phyloP scores from a whole-genome alignment of 768 basidiomycete genomes.

The Sarcodon aspratus region DNA sequence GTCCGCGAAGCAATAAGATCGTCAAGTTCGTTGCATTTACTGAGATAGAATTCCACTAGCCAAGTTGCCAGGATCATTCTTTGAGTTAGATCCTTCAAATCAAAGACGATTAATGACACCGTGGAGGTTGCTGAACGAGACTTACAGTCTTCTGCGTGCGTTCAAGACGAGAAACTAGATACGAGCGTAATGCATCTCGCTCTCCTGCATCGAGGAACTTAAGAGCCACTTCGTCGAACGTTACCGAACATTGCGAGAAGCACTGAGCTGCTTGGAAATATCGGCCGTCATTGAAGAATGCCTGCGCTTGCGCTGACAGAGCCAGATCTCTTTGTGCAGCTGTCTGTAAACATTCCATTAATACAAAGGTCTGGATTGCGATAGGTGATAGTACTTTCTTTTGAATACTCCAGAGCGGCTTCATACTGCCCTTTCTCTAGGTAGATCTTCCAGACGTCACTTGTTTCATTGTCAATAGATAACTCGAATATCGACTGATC shows the following conservation, averaged over 20 bases:
- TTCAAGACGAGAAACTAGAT: constrained; percentile 80
- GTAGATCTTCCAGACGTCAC: constrained; percentile 92
- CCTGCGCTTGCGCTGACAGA: constrained; percentile 72
- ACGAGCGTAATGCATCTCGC: constrained; percentile 83
- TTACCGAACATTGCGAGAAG: constrained; percentile 79
- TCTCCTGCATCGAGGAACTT: constrained; percentile 86
- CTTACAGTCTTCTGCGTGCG: constrained; percentile 72
- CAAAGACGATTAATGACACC: neutral
- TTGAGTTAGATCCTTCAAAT: constrained; percentile 72
- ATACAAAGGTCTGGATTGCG: neutral
- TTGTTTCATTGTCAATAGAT: constrained; percentile 75
- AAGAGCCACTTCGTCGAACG: constrained; percentile 87
- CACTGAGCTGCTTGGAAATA: constrained; percentile 90
- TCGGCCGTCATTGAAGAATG: constrained; percentile 65
- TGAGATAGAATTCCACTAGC: constrained; percentile 95
- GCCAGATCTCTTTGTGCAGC: constrained; percentile 81
- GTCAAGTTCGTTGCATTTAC: constrained; percentile 93
- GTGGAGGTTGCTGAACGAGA: neutral
- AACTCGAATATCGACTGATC: constrained; percentile 85
- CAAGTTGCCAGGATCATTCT: constrained; percentile 97
- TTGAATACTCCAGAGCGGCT: constrained; percentile 70
- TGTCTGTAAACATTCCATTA: constrained; percentile 34
- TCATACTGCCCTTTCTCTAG: constrained; percentile 70
- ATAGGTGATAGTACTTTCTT: constrained; percentile 31
- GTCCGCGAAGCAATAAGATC: constrained; percentile 87